phyloP scores from a whole-genome alignment of 2,329 filamentous ascomycete species.

The Colletotrichum costaricense region DNA sequence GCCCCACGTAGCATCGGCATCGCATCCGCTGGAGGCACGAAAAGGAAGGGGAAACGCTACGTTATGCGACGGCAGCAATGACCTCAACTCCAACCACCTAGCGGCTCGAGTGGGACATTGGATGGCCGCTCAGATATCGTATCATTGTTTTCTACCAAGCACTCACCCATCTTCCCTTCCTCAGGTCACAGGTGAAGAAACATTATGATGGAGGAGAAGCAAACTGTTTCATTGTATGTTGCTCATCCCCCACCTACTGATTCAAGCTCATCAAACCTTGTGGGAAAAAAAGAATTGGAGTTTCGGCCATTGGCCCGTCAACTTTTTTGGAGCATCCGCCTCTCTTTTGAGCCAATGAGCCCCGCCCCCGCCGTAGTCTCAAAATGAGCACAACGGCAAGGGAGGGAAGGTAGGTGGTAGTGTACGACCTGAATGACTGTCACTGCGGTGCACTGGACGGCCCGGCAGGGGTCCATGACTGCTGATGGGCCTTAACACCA shows the following conservation, averaged over 20 bases:
- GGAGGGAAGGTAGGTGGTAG: background rate
- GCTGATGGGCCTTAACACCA: constrained; percentile 8
- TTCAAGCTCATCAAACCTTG: constrained; percentile 3
- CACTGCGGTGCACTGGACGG: background rate
- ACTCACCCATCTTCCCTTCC: background rate
- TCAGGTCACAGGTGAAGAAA: background rate
- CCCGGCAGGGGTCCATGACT: constrained; percentile 11
- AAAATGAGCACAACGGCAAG: background rate
- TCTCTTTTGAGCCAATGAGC: constrained; percentile 18
- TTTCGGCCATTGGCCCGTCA: constrained; percentile 26
- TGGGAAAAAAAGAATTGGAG: constrained; percentile 15
- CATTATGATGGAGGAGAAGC: background rate
- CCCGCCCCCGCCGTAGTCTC: constrained; percentile 25
- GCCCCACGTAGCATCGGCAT: constrained; percentile 27
- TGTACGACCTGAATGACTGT: background rate
- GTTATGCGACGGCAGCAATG: constrained; percentile 18
- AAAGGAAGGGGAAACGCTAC: constrained; percentile 2
- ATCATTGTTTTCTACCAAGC: background rate
- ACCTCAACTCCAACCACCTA: constrained; percentile 5
- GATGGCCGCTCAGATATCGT: background rate
- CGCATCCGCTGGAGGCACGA: background rate
- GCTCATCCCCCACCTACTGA: constrained; percentile 5
- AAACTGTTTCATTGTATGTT: background rate
- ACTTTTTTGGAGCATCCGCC: background rate
- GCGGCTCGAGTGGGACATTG: constrained; percentile 10